These are phyloP conservation scores for Amauroascus verrucosus DNA, from an alignment of 2,329 filamentous ascomycete species.

Conservation along the genomic window DNA sequence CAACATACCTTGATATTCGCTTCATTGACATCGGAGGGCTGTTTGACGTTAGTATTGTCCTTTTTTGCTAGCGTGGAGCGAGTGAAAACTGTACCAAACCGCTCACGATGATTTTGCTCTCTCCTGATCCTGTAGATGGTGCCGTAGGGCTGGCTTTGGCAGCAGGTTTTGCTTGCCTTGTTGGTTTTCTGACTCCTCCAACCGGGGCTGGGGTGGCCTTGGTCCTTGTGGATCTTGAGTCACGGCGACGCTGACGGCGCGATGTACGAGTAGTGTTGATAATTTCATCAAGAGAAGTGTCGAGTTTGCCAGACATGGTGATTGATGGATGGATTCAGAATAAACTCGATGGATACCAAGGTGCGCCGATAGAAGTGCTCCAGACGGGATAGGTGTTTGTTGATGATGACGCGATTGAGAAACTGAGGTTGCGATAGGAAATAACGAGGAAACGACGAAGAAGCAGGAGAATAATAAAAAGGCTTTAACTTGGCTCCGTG, in stretches of 20 bases:
- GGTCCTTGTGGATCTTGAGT: constrained; percentile 17
- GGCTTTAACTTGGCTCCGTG: not conserved
- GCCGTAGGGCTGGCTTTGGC: constrained; percentile 53
- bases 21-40: constrained; percentile 96
- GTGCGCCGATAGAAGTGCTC: not conserved
- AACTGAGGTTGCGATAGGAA: not conserved
- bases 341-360: not conserved
- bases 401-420: constrained; percentile 2
- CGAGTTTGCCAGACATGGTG: constrained; percentile 86
- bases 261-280: constrained; percentile 61
- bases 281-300: constrained; percentile 96
- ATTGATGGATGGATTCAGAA: constrained; percentile 23
- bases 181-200: constrained; percentile 75
- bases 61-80: not conserved
- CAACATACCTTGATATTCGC: constrained; percentile 99
- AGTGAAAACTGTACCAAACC: constrained; percentile 64
- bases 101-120: constrained; percentile 97
- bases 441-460: not conserved
- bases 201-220: constrained; percentile 54
- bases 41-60: constrained; percentile 39
- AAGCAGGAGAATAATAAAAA: not conserved
- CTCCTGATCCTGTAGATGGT: constrained; percentile 51
- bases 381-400: not conserved
- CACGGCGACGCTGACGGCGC: constrained; percentile 41
- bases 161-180: constrained; percentile 39